Base-by-base conservation (phyloP, 1,139 yeast species). In the Kodamaea sp. region DNA sequence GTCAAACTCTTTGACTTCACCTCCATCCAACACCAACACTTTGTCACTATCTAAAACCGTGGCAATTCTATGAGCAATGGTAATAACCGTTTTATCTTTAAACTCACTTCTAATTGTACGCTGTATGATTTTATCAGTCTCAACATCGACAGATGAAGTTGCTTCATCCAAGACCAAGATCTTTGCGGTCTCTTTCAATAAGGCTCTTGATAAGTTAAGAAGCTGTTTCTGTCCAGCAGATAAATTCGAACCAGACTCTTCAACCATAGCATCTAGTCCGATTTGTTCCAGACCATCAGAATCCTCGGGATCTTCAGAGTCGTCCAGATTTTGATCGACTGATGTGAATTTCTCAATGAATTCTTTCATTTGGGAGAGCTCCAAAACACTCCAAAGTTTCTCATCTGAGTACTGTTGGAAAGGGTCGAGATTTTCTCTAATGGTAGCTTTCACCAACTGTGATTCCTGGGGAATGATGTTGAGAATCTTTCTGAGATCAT, bases 401-500 rank as follows among this genome's bases (percentile, higher is more conserved):
- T 54, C 63, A 32, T 65, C 70, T 1, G 53, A 12, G 38, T 57
- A 49, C 15, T 50, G 43, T 5, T 45, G 53, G 34, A 64, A 57
- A 1, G 71, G 70, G 44, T 65, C 71, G 42, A 65, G 54, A 39
- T 65, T 65, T 28, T 61, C 55, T 38, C 69, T 53, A 3, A 65
- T 53, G 1, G 64, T 47, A 2, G 70, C 70, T 39, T 60, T 65
- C 27, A 65, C 48, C 1, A 63, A 55, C 34, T 61, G 66, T 0
- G 69, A 59, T 40, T 65, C 71, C 41, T 65, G 71, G 1, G 71
- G 71, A 32, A 65, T 65, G 37, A 65, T 64, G 33, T 60, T 63
- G 26, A 65, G 54, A 24, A 57, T 55, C 22, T 53, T 50, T 38
- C 71, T 52, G 29, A 65, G 56, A 33, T 65, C 70, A 41, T 42